Evolutionary conservation across 1,284 basidiomycete species (phyloP).

Genomic region (Tremellales sp.): DNA sequence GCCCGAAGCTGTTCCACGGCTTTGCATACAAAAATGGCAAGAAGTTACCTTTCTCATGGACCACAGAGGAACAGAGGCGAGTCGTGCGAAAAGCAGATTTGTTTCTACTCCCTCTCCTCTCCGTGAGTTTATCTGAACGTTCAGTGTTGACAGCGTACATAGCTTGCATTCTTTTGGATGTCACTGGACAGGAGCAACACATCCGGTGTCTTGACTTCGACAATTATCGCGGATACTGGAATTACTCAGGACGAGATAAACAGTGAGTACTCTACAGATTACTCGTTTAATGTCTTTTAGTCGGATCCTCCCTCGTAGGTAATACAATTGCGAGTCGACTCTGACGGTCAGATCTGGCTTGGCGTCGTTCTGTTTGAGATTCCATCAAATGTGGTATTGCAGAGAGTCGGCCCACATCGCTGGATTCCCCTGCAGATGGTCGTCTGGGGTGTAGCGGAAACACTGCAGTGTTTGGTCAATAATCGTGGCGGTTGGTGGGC

Average conservation of each 20-base stretch:
- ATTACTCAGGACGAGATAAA: slow-evolving; percentile 2
- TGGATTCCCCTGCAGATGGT: slow-evolving; percentile 1
- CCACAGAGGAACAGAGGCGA: slow-evolving; percentile 2
- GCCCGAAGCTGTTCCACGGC: too few species aligned
- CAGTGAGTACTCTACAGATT: neutral
- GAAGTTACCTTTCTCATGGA: too few species aligned
- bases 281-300: too few species aligned
- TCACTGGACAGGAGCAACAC: neutral
- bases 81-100: slow-evolving; percentile 9
- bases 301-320: too few species aligned
- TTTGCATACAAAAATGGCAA: too few species aligned
- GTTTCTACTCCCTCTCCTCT: slow-evolving; percentile 3
- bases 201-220: neutral
- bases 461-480: neutral
- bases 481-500: neutral
- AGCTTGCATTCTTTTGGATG: slow-evolving; percentile 9
- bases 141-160: neutral
- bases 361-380: neutral
- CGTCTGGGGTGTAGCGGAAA: neutral
- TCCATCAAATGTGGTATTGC: neutral
- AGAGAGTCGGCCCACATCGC: neutral
- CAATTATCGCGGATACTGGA: neutral
- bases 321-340: too few species aligned
- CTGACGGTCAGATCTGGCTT: slow-evolving; percentile 1
- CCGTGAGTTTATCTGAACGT: neutral